Evolutionary conservation across 169 alveolate genomes (phyloP).

Genomic region (Nephromyces sp.): DNA sequence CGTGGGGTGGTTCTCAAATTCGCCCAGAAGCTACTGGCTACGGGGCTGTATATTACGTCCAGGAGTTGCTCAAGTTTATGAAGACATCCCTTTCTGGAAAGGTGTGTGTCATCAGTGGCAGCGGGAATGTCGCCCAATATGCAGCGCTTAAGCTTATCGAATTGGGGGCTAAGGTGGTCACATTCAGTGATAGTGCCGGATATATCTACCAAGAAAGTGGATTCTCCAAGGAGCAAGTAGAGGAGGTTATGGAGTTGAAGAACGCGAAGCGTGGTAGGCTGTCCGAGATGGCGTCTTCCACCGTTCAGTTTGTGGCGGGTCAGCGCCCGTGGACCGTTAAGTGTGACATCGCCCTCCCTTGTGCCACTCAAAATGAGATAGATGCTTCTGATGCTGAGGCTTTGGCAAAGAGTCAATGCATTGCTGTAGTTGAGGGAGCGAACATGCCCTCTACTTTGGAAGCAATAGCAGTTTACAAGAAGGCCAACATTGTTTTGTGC

Average conservation of each 20-base stretch:
- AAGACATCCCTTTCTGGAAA: constrained; percentile 37
- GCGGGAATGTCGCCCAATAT: constrained; percentile 72
- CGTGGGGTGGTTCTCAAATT: constrained; percentile 69
- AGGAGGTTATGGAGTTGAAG: constrained; percentile 41
- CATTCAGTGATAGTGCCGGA: constrained; percentile 63
- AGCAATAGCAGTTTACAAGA: constrained; percentile 53
- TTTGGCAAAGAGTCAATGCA: constrained; percentile 46
- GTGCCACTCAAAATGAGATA: constrained; percentile 73
- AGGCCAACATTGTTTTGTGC: constrained; percentile 45
- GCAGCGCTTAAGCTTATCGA: constrained; percentile 59
- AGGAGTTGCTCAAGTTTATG: constrained; percentile 22
- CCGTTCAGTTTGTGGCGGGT: not conserved
- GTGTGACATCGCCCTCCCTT: constrained; percentile 59
- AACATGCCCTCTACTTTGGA: constrained; percentile 70
- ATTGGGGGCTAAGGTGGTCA: constrained; percentile 61
- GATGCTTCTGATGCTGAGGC: constrained; percentile 47
- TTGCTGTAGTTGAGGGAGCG: constrained; percentile 64
- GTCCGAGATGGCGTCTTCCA: constrained; percentile 30
- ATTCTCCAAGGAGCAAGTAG: constrained; percentile 45
- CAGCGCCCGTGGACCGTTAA: constrained; percentile 39
- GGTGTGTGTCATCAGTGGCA: constrained; percentile 61
- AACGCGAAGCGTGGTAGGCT: constrained; percentile 41
- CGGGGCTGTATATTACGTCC: constrained; percentile 68
- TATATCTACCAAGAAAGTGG: constrained; percentile 53
- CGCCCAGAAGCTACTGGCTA: constrained; percentile 78